Evolutionary conservation across 1,284 basidiomycete genomes (phyloP), one percentile per base, ranked within the genome.

Genomic region (Gymnopus androsaceus): DNA sequence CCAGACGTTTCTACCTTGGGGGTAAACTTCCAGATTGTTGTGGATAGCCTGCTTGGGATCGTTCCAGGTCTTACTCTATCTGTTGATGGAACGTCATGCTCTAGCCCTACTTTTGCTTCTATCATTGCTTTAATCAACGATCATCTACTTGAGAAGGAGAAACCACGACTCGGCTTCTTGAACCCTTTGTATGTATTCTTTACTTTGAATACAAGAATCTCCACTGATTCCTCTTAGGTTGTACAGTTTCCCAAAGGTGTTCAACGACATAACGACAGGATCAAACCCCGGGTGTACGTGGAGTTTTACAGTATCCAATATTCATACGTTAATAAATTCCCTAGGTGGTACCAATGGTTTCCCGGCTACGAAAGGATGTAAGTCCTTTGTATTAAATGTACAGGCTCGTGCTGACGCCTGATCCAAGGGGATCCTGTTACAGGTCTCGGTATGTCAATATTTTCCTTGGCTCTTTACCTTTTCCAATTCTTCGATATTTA

Each of bases 111-210:
- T 14, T 72, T 78, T 53, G 67, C 74, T 11, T 69, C 69, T 53
- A 64, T 79, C 30, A 63, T 79, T 31, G 62, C 72, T 1, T 63
- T 78, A 50, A 60, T 80, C 17, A 80, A 80, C 61, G 76, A 77
- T 54, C 59, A 63, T 25, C 66, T 68, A 17, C 48, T 72, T 28
- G 67, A 67, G 2, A 63, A 69, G 21, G 73, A 72, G 17, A 71
- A 70, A 58, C 42, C 70, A 2, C 59, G 66, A 5, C 65, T 79
- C 1, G 78, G 78, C 1, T 79, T 75, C 69, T 51, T 78, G 19
- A 78, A 78, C 64, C 76, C 75, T 4, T 70, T 74, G 64, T 63
- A 44, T 30, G 56, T 58, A 9, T 33, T 78, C 72, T 67, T 41
- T 72, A 71, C 3, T 69, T 70, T 49, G 51, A 28, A 36, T 34